Percentiles rank a stretch among this genome's conserved stretches.
Evolutionary conservation across 129 eudicot species (phyloP).

Genomic region (Saposhnikovia divaricata): DNA sequence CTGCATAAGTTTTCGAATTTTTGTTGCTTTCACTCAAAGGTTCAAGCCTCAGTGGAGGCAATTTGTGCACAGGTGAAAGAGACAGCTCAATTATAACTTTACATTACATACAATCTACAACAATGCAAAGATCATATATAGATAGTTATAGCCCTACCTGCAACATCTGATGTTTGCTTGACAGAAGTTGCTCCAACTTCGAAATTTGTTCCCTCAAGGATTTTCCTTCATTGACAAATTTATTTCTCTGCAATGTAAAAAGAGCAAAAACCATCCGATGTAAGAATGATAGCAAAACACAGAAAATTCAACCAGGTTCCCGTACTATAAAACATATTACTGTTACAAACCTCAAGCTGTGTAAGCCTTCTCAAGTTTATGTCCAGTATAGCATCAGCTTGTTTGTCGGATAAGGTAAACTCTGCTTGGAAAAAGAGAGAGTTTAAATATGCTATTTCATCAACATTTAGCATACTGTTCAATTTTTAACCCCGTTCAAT

Average conservation of each 20-base stretch:
- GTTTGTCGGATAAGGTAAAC: constrained; percentile 77
- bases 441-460: background rate
- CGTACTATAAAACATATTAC: background rate
- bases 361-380: constrained; percentile 84
- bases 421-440: constrained; percentile 36
- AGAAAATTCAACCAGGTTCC: background rate
- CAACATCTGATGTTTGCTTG: constrained; percentile 66
- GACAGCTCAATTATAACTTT: background rate
- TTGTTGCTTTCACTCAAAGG: too few species aligned
- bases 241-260: constrained; percentile 43
- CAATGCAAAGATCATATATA: background rate
- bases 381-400: constrained; percentile 92
- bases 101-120: background rate
- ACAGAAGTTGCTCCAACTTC: constrained; percentile 67
- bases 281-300: background rate
- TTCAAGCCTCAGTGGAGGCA: too few species aligned
- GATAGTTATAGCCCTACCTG: constrained; percentile 41
- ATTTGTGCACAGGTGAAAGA: background rate
- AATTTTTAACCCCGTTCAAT: background rate
- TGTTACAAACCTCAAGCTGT: constrained; percentile 55
- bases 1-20: too few species aligned
- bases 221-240: constrained; percentile 68
- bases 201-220: constrained; percentile 65
- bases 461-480: background rate
- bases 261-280: background rate